Conservation (phyloP, 768 basidiomycete species). For the Suillus subaureus region DNA sequence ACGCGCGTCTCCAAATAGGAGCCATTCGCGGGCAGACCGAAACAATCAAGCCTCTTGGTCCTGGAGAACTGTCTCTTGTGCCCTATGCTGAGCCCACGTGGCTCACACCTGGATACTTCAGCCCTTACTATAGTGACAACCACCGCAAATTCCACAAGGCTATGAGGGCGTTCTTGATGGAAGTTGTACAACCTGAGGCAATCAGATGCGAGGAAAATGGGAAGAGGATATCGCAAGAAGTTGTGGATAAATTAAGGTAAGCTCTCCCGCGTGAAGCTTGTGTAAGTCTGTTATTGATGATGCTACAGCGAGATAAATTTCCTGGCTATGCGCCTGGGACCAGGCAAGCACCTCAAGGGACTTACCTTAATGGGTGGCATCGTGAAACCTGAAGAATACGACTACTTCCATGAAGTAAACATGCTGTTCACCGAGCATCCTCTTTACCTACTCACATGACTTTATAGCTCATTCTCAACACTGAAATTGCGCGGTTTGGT, state of each 20-base stretch:
- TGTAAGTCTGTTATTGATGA: not conserved
- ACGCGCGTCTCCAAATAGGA: conserved; percentile 70
- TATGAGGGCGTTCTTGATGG: conserved; percentile 75
- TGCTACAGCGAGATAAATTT: conserved; percentile 68
- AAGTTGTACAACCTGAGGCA: conserved; percentile 76
- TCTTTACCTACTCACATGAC: conserved; percentile 3
- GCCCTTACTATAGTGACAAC: conserved; percentile 76
- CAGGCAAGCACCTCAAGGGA: conserved; percentile 85
- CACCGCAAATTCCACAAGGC: conserved; percentile 77
- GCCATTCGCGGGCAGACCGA: conserved; percentile 59
- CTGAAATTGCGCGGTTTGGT: conserved; percentile 81
- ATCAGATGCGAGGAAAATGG: conserved; percentile 82
- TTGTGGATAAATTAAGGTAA: conserved; percentile 83
- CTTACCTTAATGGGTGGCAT: conserved; percentile 73
- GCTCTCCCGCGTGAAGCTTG: not conserved
- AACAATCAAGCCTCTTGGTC: conserved; percentile 50
- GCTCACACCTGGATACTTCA: conserved; percentile 67
- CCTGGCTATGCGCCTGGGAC: conserved; percentile 89
- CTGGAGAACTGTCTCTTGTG: conserved; percentile 71
- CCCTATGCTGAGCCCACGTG: conserved; percentile 89
- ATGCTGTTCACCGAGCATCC: conserved; percentile 7
- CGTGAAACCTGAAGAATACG: conserved; percentile 81
- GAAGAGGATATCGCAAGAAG: conserved; percentile 80
- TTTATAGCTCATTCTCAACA: conserved; percentile 69
- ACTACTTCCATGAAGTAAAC: conserved; percentile 91